Conservation (phyloP, 2,329 filamentous ascomycete genomes). For the Huntiella abstrusa region DNA sequence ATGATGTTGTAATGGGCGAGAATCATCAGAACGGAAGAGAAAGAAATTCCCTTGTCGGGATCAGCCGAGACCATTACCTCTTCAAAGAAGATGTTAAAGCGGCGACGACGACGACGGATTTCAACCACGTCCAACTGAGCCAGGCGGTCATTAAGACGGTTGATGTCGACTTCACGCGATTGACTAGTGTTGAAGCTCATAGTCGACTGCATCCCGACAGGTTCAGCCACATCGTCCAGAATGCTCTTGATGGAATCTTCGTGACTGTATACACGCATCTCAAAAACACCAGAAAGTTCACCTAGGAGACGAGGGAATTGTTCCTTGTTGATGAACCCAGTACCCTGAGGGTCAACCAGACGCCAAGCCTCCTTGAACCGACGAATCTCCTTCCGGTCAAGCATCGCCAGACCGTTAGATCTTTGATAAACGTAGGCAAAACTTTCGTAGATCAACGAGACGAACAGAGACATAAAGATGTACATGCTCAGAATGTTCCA, state of each 20-base stretch:
- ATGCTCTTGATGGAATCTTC: slow-evolving; percentile 77
- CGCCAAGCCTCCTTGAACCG: slow-evolving; percentile 98
- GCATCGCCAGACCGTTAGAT: slow-evolving; percentile 75
- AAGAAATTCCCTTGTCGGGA: slow-evolving; percentile 73
- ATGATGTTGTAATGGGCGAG: slow-evolving; percentile 98
- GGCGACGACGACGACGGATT: slow-evolving; percentile 55
- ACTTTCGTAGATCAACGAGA: slow-evolving; percentile 96
- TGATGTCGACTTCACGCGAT: slow-evolving; percentile 47
- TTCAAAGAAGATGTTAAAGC: slow-evolving; percentile 91
- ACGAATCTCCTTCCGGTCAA: slow-evolving; percentile 84
- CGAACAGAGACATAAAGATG: slow-evolving; percentile 95
- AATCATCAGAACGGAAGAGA: slow-evolving; percentile 84
- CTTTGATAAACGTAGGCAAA: slow-evolving; percentile 98
- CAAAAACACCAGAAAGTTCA: slow-evolving; percentile 85
- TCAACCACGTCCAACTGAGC: slow-evolving; percentile 52
- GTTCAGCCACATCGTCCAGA: slow-evolving; percentile 60
- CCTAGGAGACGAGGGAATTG: slow-evolving; percentile 74
- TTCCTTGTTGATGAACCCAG: slow-evolving; percentile 78
- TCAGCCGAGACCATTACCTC: slow-evolving; percentile 90
- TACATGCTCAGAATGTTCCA: slow-evolving; percentile 99
- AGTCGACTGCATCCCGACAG: slow-evolving; percentile 14
- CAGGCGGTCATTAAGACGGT: slow-evolving; percentile 55
- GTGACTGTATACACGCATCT: slow-evolving; percentile 88
- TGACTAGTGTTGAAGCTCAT: background rate
- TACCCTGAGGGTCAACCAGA: slow-evolving; percentile 78